Base-by-base conservation (phyloP, 2,329 filamentous ascomycete species). In the Claviceps digitariae region DNA sequence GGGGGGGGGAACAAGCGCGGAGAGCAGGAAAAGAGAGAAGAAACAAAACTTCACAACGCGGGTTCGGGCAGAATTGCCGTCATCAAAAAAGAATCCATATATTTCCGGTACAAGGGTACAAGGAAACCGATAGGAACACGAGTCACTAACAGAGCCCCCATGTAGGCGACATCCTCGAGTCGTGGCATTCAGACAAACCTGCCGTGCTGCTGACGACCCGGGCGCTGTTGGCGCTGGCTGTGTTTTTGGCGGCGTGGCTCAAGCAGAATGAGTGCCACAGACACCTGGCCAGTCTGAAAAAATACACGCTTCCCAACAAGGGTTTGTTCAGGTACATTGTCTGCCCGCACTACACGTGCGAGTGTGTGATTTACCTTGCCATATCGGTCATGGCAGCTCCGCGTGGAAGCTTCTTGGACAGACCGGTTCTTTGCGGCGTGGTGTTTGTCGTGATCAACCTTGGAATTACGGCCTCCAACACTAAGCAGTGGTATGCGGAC, bases 301-400 rank as follows among this genome's bases (percentile, higher is more conserved):
- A 90, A 64, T 97, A 98, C 68, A 86, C 86, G 12, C 74, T 97
- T 25, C 91, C 91, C 0, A 72, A 77, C 2, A 77, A 85, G 55
- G 83, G 84, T 2, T 70, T 86, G 54, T 98, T 97, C 67, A 73
- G 74, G 46, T 73, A 75, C 54, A 68, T 94, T 23, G 70, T 96
- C 41, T 94, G 87, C 61, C 90, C 93, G 20, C 93, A 98, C 69
- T 98, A 97, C 68, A 86, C 86, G 3, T 88, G 85, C 62, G 93
- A 97, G 70, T 90, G 87, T 64, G 65, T 86, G 43, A 81, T 96
- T 55, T 97, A 98, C 66, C 64, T 90, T 21, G 78, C 84, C n/a
- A 70, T 98, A 58, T 79, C 88, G 2, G 69, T 93, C 47, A 67
- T 86, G 41, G 82, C 84, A 31, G 89, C 90, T 1, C 90, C 90